These are phyloP conservation scores for Trichosporon coremiiforme DNA, from an alignment of 1,284 basidiomycete genomes.

Conservation along the genomic window DNA sequence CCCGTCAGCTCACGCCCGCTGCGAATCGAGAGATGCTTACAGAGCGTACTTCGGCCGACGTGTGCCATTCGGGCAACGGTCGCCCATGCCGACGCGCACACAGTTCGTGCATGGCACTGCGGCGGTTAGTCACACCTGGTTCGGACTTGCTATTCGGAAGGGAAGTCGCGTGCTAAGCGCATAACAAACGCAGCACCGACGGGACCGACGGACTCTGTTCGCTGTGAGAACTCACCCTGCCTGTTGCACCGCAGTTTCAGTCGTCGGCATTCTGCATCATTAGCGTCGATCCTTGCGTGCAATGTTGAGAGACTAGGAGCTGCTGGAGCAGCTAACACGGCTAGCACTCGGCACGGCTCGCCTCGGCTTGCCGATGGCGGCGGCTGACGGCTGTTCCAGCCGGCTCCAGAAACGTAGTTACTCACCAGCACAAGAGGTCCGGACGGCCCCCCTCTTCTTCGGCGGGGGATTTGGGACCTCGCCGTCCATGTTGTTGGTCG, in stretches of 20 bases:
- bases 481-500: not conserved
- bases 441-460: constrained; percentile 16
- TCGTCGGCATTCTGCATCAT: constrained; percentile 7
- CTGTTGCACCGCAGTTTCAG: constrained; percentile 17
- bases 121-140: not conserved
- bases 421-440: constrained; percentile 11
- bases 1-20: not conserved
- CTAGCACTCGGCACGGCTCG: not conserved
- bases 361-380: not conserved
- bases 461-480: constrained; percentile 5
- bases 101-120: constrained; percentile 17
- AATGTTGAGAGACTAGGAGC: not conserved
- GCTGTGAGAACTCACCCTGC: not conserved
- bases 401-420: not conserved
- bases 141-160: not conserved
- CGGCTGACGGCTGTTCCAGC: not conserved
- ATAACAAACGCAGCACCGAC: too few species aligned
- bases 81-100: not conserved
- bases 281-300: not conserved
- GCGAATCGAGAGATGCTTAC: not conserved
- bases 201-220: not conserved
- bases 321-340: not conserved
- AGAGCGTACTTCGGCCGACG: constrained; percentile 12
- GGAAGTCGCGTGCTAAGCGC: not conserved
- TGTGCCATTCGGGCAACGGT: constrained; percentile 9